Evolutionary conservation across 164 flowering plant genomes (phyloP).

Genomic region (Magnolia sinica): DNA sequence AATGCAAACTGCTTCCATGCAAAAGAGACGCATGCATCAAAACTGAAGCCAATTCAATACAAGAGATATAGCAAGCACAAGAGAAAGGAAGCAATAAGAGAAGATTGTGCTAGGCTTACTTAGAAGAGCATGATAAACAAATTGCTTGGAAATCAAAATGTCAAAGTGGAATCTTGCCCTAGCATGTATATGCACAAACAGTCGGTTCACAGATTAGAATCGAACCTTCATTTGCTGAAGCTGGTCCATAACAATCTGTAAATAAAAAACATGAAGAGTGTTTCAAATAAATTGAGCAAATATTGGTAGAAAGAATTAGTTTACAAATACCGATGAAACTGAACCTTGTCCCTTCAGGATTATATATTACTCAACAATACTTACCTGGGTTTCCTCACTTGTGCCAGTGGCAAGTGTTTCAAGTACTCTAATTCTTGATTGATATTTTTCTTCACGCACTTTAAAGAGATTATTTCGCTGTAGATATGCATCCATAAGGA

Average conservation of each 20-base stretch:
- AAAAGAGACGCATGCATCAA: too few relatives aligned
- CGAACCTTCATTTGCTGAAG: conserved; percentile 72
- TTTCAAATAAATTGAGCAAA: conserved; percentile 3
- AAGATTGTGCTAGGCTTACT: not conserved
- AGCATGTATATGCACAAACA: not conserved
- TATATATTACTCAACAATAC: not conserved
- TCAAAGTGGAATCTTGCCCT: not conserved
- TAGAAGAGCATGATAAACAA: not conserved
- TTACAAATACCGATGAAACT: not conserved
- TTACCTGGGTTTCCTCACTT: conserved; percentile 79
- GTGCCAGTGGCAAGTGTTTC: conserved; percentile 84
- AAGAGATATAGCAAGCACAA: not conserved
- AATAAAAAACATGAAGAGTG: conserved; percentile 8
- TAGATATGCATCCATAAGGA: conserved; percentile 19
- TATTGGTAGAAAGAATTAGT: not conserved
- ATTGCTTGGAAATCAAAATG: not conserved
- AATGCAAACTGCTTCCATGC: too few relatives aligned
- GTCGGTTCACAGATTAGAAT: conserved; percentile 9
- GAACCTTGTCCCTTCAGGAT: not conserved
- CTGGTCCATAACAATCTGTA: conserved; percentile 59
- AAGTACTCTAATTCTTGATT: conserved; percentile 57
- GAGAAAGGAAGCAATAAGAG: not conserved
- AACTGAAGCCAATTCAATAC: not conserved
- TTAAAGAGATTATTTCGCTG: conserved; percentile 78
- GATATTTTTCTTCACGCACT: conserved; percentile 76